These are phyloP conservation scores for Ambrosia trifida DNA, from an alignment of 129 eudicot genomes.

Conservation along the genomic window DNA sequence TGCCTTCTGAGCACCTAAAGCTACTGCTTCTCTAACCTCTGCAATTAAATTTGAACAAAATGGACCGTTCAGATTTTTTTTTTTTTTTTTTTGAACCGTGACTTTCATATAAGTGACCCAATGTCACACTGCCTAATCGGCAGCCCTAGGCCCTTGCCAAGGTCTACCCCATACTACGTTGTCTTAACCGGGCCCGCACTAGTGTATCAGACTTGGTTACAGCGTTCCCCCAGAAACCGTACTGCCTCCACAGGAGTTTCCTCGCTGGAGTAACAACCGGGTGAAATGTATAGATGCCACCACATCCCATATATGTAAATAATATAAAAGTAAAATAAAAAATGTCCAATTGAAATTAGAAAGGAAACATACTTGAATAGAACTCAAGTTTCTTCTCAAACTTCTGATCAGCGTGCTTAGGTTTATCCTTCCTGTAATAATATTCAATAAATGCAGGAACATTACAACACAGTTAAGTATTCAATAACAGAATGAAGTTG, in stretches of 20 bases:
- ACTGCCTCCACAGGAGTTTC: no score
- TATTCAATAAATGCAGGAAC: background rate
- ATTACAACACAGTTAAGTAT: background rate
- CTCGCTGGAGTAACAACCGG: no score
- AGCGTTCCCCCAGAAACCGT: no score
- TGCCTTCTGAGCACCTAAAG: conserved; percentile 63
- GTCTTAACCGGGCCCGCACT: no score
- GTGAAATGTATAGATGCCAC: no score
- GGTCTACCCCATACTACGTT: no score
- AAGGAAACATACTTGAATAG: conserved; percentile 52
- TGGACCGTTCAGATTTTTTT: background rate
- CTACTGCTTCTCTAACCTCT: conserved; percentile 69
- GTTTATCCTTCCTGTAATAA: conserved; percentile 44
- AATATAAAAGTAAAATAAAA: no score
- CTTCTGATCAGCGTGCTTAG: conserved; percentile 56
- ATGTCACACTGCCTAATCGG: no score
- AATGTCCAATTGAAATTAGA: background rate
- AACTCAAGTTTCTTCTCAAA: conserved; percentile 71
- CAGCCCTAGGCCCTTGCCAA: no score
- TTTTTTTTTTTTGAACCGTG: no score
- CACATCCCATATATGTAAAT: background rate
- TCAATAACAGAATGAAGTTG: background rate
- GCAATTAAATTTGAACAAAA: conserved; percentile 14
- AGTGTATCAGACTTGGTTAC: no score
- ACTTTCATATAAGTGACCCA: no score